These are phyloP conservation scores for Aspergillus transmontanensis DNA, from an alignment of 2,329 filamentous ascomycete species.

Conservation along the genomic window DNA sequence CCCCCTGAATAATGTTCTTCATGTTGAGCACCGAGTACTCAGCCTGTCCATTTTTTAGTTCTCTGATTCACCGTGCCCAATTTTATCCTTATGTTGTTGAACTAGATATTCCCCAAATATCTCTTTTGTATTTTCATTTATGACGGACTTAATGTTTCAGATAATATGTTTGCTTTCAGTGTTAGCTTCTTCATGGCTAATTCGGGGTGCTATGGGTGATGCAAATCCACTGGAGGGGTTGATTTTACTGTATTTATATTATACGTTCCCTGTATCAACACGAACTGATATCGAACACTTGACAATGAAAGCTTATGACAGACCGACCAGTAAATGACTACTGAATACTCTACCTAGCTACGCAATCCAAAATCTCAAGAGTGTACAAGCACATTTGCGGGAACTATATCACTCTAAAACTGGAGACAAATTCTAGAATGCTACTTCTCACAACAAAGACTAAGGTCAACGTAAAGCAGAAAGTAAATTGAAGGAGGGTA, in stretches of 20 bases:
- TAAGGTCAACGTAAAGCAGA: neutral
- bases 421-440: neutral
- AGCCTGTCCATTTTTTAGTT: neutral
- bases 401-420: neutral
- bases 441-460: neutral
- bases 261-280: neutral
- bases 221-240: neutral
- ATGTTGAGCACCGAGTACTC: neutral
- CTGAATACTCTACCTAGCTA: neutral
- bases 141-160: neutral
- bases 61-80: neutral
- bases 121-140: neutral
- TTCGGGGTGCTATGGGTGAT: neutral
- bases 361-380: no score
- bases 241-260: neutral
- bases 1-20: neutral
- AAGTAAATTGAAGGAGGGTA: slow-evolving; percentile 20
- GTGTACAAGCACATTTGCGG: neutral
- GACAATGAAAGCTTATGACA: neutral
- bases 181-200: neutral
- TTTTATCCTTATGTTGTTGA: neutral
- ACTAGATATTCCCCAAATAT: neutral
- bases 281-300: neutral
- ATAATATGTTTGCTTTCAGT: neutral
- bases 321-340: neutral